Evolutionary conservation across 2,329 filamentous ascomycete species (phyloP).

Genomic region (Cladophialophora bantiana): DNA sequence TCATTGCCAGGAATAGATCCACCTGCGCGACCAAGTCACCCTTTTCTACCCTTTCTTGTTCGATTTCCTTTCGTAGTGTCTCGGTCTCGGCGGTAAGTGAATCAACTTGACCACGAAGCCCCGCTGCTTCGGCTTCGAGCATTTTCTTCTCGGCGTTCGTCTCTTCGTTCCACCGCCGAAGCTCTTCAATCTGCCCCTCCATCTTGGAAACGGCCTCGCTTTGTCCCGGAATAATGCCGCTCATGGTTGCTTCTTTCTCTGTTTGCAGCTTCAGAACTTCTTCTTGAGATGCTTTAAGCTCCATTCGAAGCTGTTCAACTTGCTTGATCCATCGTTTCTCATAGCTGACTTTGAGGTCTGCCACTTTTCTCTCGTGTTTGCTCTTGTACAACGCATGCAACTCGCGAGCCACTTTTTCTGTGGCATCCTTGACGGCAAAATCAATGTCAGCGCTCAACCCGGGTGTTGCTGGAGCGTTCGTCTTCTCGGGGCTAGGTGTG

Average conservation of each 20-base stretch:
- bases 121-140: slow-evolving; percentile 75
- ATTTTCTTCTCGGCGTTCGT: slow-evolving; percentile 72
- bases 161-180: slow-evolving; percentile 61
- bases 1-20: slow-evolving; percentile 55
- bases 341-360: slow-evolving; percentile 81
- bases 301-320: slow-evolving; percentile 76
- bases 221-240: slow-evolving; percentile 53
- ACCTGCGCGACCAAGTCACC: slow-evolving; percentile 57
- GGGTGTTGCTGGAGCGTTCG: slow-evolving; percentile 32
- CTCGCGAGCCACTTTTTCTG: slow-evolving; percentile 92
- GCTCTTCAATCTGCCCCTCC: slow-evolving; percentile 51
- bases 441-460: slow-evolving; percentile 54
- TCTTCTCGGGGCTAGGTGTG: slow-evolving; percentile 47
- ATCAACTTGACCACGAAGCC: slow-evolving; percentile 74
- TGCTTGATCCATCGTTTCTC: slow-evolving; percentile 90
- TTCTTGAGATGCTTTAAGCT: slow-evolving; percentile 70
- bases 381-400: slow-evolving; percentile 92
- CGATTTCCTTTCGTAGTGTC: slow-evolving; percentile 65
- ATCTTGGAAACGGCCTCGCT: slow-evolving; percentile 47
- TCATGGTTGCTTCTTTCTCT: slow-evolving; percentile 70
- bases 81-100: slow-evolving; percentile 75
- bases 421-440: slow-evolving; percentile 79
- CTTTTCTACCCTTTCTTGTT: slow-evolving; percentile 58
- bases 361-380: slow-evolving; percentile 96
- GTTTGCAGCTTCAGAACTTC: slow-evolving; percentile 78